Conservation (phyloP, 2,329 filamentous ascomycete species). For the Ceratocystis albifundus region DNA sequence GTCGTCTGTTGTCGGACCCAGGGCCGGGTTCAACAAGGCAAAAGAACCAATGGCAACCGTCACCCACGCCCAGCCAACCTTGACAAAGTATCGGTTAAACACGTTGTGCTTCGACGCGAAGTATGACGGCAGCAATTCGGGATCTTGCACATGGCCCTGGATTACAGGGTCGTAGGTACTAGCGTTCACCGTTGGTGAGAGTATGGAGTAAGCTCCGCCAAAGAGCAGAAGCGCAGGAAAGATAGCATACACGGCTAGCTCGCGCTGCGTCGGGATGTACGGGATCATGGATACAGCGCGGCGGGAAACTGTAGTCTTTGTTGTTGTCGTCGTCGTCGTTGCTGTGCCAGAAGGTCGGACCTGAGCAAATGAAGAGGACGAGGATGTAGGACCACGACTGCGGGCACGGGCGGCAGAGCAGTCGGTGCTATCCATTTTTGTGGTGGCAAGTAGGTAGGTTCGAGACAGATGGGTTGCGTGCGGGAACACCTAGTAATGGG, state of each 20-base stretch:
- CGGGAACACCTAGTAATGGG: background rate
- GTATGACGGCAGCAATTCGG: constrained; percentile 53
- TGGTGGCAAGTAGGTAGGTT: background rate
- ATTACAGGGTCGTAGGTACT: constrained; percentile 49
- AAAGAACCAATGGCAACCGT: constrained; percentile 63
- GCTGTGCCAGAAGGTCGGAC: too few relatives aligned
- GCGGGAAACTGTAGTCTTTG: background rate
- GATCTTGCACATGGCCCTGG: constrained; percentile 51
- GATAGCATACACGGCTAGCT: constrained; percentile 50
- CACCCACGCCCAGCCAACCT: constrained; percentile 89
- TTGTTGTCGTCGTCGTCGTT: too few relatives aligned
- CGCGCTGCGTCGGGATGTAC: constrained; percentile 57
- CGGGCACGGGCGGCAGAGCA: background rate
- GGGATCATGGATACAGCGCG: constrained; percentile 33
- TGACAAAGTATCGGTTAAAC: constrained; percentile 89
- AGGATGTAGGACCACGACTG: background rate
- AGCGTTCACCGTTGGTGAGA: constrained; percentile 60
- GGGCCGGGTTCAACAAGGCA: constrained; percentile 52
- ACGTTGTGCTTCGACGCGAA: constrained; percentile 90
- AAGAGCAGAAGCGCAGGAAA: constrained; percentile 72
- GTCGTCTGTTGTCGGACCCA: constrained; percentile 28
- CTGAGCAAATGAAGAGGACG: background rate
- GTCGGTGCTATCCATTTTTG: constrained; percentile 2
- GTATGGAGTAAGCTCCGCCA: constrained; percentile 65
- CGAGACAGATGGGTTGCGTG: background rate